phyloP scores from a whole-genome alignment of 2,329 filamentous ascomycete genomes.

The Penicillium sp. region DNA sequence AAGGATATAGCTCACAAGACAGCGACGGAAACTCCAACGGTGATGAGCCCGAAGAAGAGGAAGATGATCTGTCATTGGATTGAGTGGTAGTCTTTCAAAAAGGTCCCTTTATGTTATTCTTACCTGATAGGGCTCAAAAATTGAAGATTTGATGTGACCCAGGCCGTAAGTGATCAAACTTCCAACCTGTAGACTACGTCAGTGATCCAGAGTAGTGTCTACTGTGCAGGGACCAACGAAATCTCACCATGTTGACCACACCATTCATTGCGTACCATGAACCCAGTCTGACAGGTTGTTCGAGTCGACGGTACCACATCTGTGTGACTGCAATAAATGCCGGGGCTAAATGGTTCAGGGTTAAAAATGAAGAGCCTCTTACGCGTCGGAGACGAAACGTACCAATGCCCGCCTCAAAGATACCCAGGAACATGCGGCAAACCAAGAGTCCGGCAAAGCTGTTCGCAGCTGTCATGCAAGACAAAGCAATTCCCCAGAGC shows the following conservation, averaged over 20 bases:
- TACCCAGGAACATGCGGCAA: conserved; percentile 58
- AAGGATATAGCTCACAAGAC: conserved; percentile 44
- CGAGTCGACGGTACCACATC: conserved; percentile 57
- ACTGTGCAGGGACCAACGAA: not conserved
- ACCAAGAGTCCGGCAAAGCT: conserved; percentile 54
- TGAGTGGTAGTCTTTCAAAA: not conserved
- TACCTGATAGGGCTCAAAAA: conserved; percentile 56
- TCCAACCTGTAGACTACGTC: conserved; percentile 38
- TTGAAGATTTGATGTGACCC: conserved; percentile 49
- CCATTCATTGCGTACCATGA: conserved; percentile 61
- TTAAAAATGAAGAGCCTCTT: not conserved
- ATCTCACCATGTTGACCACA: conserved; percentile 52
- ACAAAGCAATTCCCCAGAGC: conserved; percentile 55
- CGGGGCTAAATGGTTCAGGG: conserved; percentile 39
- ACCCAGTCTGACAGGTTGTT: conserved; percentile 53
- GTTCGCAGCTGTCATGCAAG: conserved; percentile 55
- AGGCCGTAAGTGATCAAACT: conserved; percentile 57
- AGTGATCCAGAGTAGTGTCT: not conserved
- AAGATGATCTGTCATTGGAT: conserved; percentile 32
- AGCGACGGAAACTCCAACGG: conserved; percentile 52
- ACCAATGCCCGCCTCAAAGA: conserved; percentile 55
- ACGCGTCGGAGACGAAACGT: conserved; percentile 7
- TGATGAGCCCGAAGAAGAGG: conserved; percentile 49
- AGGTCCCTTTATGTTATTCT: not conserved
- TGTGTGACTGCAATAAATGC: conserved; percentile 56